Base-by-base conservation (phyloP, 1,139 yeast genomes). In the Pichia sp. region DNA sequence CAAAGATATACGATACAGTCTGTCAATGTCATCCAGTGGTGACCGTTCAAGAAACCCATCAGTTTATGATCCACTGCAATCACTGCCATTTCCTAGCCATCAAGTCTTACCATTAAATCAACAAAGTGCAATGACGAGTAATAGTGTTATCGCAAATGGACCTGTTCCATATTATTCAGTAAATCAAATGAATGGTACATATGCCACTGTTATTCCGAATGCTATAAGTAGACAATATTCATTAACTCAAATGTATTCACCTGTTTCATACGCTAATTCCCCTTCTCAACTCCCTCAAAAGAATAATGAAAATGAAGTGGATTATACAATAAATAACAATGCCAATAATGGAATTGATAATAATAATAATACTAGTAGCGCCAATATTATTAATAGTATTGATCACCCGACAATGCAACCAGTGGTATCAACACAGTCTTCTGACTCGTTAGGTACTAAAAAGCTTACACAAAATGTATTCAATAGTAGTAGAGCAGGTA, bases 41-140 rank as follows among this genome's bases (percentile, higher is more conserved):
- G 54, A 50, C 18, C 51, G 56, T 35, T 55, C 64, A 8, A 54
- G 67, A 48, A 62, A 63, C 44, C 53, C 56, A 24, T 63, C 67
- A 5, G 57, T 63, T 25, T 62, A 63, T 50, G 67, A 63, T 45
- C 67, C 67, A 2, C 47, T 63, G 37, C 65, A 60, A 42, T 60
- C 57, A 6, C 18, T 53, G 18, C 56, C 66, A 27, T 49, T 51
- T 12, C 54, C 46, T 30, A 20, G n/a, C 23, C 44, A 11, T 25
- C 48, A 42, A 27, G 18, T 30, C 24, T 20, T 24, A 18, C 29
- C 45, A 12, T 15, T 26, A 16, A 29, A 29, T 24, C 45, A 43
- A n/a, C 23, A 23, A 27, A 13, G 20, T 26, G 20, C 20, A 13
- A 27, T 39, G 13, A 12, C 16, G 1, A 25, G 25, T 16, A 16